Evolutionary conservation across 495 filamentous ascomycete species (phyloP).

Genomic region (Cudoniella acicularis): DNA sequence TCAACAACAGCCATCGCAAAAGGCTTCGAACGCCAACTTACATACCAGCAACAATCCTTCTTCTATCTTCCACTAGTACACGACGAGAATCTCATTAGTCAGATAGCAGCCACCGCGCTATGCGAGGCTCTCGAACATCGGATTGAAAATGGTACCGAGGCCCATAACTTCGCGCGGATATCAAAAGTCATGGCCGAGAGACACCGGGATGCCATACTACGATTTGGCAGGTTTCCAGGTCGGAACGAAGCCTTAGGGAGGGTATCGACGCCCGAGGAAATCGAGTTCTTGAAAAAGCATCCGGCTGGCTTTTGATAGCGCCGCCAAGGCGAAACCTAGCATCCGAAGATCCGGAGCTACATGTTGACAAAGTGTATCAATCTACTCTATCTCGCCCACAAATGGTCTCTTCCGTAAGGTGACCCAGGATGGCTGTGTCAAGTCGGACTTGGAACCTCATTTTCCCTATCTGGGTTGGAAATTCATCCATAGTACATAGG

Average conservation of each 20-base stretch:
- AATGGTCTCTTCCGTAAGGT: too few relatives aligned
- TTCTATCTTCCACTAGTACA: constrained; percentile 38
- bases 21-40: constrained; percentile 29
- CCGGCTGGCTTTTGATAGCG: constrained; percentile 21
- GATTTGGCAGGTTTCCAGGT: constrained; percentile 21
- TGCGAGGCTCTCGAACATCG: constrained; percentile 24
- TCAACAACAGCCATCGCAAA: constrained; percentile 27
- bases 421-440: too few relatives aligned
- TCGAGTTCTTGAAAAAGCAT: constrained; percentile 21
- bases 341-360: not conserved
- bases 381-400: too few relatives aligned
- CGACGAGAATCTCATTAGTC: constrained; percentile 30
- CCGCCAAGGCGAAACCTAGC: too few relatives aligned
- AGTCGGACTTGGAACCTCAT: too few relatives aligned
- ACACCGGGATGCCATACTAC: constrained; percentile 29
- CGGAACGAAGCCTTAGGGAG: constrained; percentile 23
- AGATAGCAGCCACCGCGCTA: constrained; percentile 27
- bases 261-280: constrained; percentile 25
- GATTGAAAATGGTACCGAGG: constrained; percentile 15
- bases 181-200: constrained; percentile 22
- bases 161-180: constrained; percentile 17
- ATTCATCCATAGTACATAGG: too few relatives aligned
- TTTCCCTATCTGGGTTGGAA: too few relatives aligned
- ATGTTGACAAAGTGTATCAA: not conserved
- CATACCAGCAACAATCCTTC: constrained; percentile 26